These are phyloP conservation scores for Fusarium graminum DNA, from an alignment of 2,329 filamentous ascomycete species.

Conservation along the genomic window DNA sequence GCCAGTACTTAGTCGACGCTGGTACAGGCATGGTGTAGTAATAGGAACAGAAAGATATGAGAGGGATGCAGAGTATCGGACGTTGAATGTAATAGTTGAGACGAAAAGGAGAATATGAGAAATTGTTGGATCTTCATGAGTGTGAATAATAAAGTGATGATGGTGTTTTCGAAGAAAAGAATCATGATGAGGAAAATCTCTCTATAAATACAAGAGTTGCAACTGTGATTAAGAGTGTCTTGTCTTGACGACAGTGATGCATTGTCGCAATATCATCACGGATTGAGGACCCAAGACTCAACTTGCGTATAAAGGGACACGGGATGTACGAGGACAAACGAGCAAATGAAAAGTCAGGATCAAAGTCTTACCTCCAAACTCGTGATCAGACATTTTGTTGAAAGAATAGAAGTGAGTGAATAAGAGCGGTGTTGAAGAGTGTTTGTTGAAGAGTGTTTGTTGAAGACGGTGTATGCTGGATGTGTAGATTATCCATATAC, in stretches of 20 bases:
- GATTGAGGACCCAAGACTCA: constrained; percentile 7
- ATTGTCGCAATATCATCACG: constrained; percentile 24
- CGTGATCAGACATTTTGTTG: constrained; percentile 72
- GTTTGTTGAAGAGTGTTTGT: constrained; percentile 37
- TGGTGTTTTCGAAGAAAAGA: not conserved
- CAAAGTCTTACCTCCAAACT: constrained; percentile 69
- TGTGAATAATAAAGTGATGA: constrained; percentile 15
- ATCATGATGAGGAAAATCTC: not conserved
- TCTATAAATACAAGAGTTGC: constrained; percentile 12
- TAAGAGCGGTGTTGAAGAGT: constrained; percentile 6
- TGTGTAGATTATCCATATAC: constrained; percentile 23
- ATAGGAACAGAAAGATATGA: constrained; percentile 1
- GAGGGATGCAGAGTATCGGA: constrained; percentile 6
- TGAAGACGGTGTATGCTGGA: constrained; percentile 10
- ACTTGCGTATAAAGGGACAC: constrained; percentile 6
- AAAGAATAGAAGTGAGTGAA: constrained; percentile 12
- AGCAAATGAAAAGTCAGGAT: constrained; percentile 20
- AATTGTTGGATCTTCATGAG: constrained; percentile 8
- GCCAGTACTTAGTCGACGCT: constrained; percentile 51
- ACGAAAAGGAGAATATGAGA: constrained; percentile 25
- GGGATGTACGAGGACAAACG: constrained; percentile 10
- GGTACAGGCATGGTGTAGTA: constrained; percentile 32
- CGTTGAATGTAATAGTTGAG: constrained; percentile 7
- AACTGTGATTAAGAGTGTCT: not conserved
- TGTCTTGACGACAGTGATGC: constrained; percentile 29